These are phyloP conservation scores for Chondrostereum purpureum DNA, from an alignment of 1,284 basidiomycete genomes.

Conservation along the genomic window DNA sequence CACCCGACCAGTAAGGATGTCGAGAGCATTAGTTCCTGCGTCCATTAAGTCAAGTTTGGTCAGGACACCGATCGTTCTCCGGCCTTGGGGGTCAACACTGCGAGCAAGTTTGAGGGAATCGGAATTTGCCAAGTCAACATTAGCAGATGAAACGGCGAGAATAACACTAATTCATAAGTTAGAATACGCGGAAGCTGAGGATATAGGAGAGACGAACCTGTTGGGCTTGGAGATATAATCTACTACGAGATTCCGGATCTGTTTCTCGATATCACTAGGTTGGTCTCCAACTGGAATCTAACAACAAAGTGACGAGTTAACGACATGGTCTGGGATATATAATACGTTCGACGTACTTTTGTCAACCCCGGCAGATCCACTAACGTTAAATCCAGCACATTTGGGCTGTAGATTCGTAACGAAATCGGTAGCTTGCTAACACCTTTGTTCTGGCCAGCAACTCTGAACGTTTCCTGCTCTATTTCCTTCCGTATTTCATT, in stretches of 20 bases:
- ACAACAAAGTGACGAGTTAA: background rate
- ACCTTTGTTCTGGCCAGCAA: constrained; percentile 98
- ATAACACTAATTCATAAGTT: constrained; percentile 69
- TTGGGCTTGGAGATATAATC: constrained; percentile 98
- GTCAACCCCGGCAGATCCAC: constrained; percentile 96
- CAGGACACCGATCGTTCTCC: constrained; percentile 92
- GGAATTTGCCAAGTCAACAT: constrained; percentile 98
- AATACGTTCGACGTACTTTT: constrained; percentile 58
- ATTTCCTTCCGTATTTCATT: constrained; percentile 93
- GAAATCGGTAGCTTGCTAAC: constrained; percentile 95
- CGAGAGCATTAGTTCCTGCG: constrained; percentile 94
- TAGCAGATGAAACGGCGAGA: constrained; percentile 92
- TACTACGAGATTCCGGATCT: constrained; percentile 89
- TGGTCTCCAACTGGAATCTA: constrained; percentile 90
- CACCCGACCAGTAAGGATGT: constrained; percentile 92
- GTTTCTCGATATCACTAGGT: constrained; percentile 92
- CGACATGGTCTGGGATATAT: too few relatives aligned
- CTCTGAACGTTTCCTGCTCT: constrained; percentile 95
- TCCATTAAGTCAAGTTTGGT: constrained; percentile 99
- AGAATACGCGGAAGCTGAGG: constrained; percentile 4
- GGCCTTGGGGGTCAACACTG: constrained; percentile 90
- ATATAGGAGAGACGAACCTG: constrained; percentile 49
- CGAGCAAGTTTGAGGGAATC: constrained; percentile 96
- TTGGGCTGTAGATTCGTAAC: constrained; percentile 90
- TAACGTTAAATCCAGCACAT: constrained; percentile 91